Conservation (phyloP, 2,329 filamentous ascomycete genomes). For the Fonsecaea pugnacius region DNA sequence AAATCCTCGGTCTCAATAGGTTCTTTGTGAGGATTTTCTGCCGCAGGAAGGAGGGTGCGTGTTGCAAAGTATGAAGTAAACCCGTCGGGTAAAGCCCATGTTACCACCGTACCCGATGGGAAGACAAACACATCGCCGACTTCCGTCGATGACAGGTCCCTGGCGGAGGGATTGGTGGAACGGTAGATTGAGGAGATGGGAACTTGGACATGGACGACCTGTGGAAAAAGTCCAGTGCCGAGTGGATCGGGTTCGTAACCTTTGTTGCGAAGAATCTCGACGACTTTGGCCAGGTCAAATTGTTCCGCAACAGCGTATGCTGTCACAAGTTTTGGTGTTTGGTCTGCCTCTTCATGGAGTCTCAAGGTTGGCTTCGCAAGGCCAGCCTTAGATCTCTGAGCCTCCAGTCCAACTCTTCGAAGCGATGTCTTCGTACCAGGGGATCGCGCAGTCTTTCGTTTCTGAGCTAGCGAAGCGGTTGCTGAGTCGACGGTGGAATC, state of each 20-base stretch:
- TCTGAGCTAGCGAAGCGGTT: conserved; percentile 40
- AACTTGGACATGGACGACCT: conserved; percentile 66
- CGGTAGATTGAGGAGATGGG: conserved; percentile 52
- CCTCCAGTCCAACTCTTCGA: conserved; percentile 82
- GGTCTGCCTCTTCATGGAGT: conserved; percentile 44
- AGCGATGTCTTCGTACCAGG: conserved; percentile 72
- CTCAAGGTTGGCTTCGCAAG: conserved; percentile 51
- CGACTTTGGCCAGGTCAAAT: conserved; percentile 64
- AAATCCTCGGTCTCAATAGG: conserved; percentile 85
- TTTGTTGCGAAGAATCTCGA: conserved; percentile 60
- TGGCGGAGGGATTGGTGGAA: conserved; percentile 47
- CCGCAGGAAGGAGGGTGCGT: conserved; percentile 73
- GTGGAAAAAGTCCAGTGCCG: conserved; percentile 65
- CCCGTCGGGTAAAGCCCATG: conserved; percentile 82
- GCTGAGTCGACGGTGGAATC: neutral
- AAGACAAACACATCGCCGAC: conserved; percentile 93
- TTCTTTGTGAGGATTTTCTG: conserved; percentile 72
- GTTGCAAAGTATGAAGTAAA: conserved; percentile 72
- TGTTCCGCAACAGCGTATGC: conserved; percentile 71
- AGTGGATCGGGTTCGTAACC: conserved; percentile 68
- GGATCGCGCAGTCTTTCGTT: conserved; percentile 56
- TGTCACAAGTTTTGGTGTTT: conserved; percentile 55
- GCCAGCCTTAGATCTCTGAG: conserved; percentile 65
- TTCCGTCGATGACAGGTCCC: conserved; percentile 49
- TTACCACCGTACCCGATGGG: conserved; percentile 88